Percentiles rank a stretch among this genome's conserved stretches.
Conservation (phyloP, 495 filamentous ascomycete species). For the Aspergillus affinis region DNA sequence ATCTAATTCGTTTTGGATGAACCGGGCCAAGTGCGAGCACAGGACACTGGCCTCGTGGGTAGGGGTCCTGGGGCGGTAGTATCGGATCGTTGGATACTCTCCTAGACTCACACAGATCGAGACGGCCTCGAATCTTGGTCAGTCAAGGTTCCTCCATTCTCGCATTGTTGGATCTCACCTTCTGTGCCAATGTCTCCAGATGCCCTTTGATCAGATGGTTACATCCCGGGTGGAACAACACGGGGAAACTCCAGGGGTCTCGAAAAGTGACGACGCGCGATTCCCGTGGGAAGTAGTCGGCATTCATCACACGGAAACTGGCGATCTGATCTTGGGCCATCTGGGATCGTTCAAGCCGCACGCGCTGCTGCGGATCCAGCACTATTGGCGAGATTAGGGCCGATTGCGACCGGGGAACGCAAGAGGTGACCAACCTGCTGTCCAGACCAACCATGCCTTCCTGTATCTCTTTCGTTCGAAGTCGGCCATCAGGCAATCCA, state of each 20-base stretch:
- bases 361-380: conserved; percentile 53
- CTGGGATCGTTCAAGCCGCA: conserved; percentile 55
- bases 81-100: conserved; percentile 88
- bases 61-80: conserved; percentile 72
- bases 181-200: conserved; percentile 79
- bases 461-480: conserved; percentile 79
- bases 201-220: conserved; percentile 78
- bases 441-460: conserved; percentile 80
- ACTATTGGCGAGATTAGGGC: conserved; percentile 33
- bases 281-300: conserved; percentile 88
- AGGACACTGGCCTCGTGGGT: conserved; percentile 85
- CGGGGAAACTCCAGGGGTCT: conserved; percentile 92
- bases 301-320: conserved; percentile 68
- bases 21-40: conserved; percentile 83
- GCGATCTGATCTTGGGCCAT: conserved; percentile 71
- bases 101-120: conserved; percentile 80
- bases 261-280: conserved; percentile 87
- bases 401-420: background rate
- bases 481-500: conserved; percentile 91
- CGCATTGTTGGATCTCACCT: conserved; percentile 52
- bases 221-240: conserved; percentile 87
- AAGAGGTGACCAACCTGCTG: conserved; percentile 55
- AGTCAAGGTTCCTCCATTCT: conserved; percentile 11
- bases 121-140: conserved; percentile 61
- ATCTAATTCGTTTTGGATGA: conserved; percentile 87